These are phyloP conservation scores for Metarhizium album DNA, from an alignment of 2,329 filamentous ascomycete species.

Conservation along the genomic window DNA sequence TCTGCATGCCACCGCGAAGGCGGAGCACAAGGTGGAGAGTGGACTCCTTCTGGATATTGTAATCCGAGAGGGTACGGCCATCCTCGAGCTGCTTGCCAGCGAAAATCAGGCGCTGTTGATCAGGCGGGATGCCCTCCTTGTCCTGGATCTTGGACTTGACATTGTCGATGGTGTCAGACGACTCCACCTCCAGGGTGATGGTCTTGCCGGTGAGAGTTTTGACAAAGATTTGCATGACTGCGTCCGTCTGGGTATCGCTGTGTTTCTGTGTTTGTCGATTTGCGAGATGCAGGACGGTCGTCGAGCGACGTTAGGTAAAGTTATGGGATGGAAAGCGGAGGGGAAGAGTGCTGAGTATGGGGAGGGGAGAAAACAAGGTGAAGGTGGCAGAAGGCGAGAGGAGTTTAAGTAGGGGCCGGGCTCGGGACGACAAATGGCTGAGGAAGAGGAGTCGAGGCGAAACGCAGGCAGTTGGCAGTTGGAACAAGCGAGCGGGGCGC, in stretches of 20 bases:
- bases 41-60: conserved; percentile 52
- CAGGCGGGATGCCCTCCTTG: conserved; percentile 94
- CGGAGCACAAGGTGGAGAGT: conserved; percentile 68
- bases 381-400: conserved; percentile 12
- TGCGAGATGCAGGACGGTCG: conserved; percentile 11
- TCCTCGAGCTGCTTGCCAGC: conserved; percentile 96
- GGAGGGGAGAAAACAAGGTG: conserved; percentile 7
- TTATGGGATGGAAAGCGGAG: conserved; percentile 5
- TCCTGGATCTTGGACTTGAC: conserved; percentile 98
- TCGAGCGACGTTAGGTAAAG: conserved; percentile 4
- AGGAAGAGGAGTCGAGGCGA: conserved; percentile 12
- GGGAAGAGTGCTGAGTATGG: conserved; percentile 9
- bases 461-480: conserved; percentile 4
- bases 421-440: conserved; percentile 10
- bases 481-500: conserved; percentile 14
- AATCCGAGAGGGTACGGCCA: conserved; percentile 49
- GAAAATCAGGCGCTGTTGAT: conserved; percentile 93
- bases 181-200: conserved; percentile 60
- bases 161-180: conserved; percentile 89
- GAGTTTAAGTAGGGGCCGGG: conserved; percentile 20
- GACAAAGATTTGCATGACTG: conserved; percentile 14
- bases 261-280: conserved; percentile 8
- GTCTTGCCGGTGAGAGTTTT: conserved; percentile 55
- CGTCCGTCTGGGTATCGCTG: conserved; percentile 7
- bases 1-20: conserved; percentile 55